Evolutionary conservation across 2,329 filamentous ascomycete species (phyloP), one percentile per base, ranked within the genome.

Genomic region (Aspergillus novofumigatus): DNA sequence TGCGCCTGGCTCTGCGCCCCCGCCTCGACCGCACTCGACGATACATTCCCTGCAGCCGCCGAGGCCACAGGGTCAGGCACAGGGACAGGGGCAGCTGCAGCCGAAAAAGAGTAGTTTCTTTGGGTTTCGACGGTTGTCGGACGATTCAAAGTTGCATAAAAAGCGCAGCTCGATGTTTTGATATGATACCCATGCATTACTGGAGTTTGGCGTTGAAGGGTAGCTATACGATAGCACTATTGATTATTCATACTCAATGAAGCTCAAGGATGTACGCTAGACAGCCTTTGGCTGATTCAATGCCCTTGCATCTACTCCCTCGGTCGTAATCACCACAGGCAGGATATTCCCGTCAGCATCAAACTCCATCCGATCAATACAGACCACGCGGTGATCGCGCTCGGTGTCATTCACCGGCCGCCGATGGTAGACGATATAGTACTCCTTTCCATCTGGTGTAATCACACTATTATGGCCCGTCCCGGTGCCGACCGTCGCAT

Each of bases 311-410:
- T 64, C 53, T 0, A 71, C 69, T 2, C 69, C 67, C 38, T 68
- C 65, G 0, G 47, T 59, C 1, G 69, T 72, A 52, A 82, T 81
- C 44, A 65, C 67, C 4, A 82, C 69, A 0, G 72, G 72, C 48
- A 69, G 62, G 44, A 81, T 80, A 41, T 72, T 76, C 20, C 75
- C 78, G 32, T 77, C 67, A 1, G 70, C 69, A 57, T 77, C 72
- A 59, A 81, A 81, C 59, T 75, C 71, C 72, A 82, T 77, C 17
- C 77, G 73, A 62, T 81, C 79, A 52, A 81, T 80, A 35, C 77
- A 78, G 2, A 78, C 66, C 17, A 77, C 73, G 2, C 79, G 77
- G 63, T 81, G 76, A 58, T 81, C 78, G 35, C 73, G 74, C 54
- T 75, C 73, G 1, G 71, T 74, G 49, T 80, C 77, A 57, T 75